Base-by-base conservation (phyloP, 2,329 filamentous ascomycete genomes). In the Scedosporium aurantiacum region DNA sequence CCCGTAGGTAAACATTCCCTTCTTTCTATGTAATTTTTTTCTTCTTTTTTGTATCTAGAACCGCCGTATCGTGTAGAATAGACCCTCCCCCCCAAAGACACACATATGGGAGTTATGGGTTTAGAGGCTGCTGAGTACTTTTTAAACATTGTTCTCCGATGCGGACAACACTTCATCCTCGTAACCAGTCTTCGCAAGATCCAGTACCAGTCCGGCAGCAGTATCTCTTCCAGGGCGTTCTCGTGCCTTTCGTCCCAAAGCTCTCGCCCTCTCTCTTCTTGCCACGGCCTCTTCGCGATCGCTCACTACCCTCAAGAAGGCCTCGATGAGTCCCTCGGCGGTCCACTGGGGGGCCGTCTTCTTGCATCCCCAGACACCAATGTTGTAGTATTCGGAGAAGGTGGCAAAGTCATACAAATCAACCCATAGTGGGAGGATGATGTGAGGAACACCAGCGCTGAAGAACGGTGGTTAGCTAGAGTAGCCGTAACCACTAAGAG, bases 361-460 rank as follows among this genome's bases (percentile, higher is more conserved):
- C n/a, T 68, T 67, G 57, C 70, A 74, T 1, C 67, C 75, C 68
- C 73, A 76, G 0, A 76, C 63, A 0, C 78, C 78, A 10, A 80
- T 70, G 0, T 73, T 73, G 0, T 77, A 65, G 58, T 70, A 74
- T 65, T 80, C 77, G 0, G 72, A 75, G 2, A 73, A 70, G 14
- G 68, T 68, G 6, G 77, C 77, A 60, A 73, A 79, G 57, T 78
- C 76, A 60, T 78, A 78, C 0, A 74, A 71, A 58, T 80, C 78
- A 0, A 74, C 68, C 78, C 78, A 80, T 0, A 73, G 63, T 0
- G 79, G 78, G 1, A 81, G 68, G 5, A 80, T 64, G 5, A 80
- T 65, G 47, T 80, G 78, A 1, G 78, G 73, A 3, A 77, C 68
- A 2, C 77, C 77, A 8, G 72, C 70, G 4, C 78, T 78, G 8